These are phyloP conservation scores for Rhizopogon vesiculosus DNA, from an alignment of 768 basidiomycete genomes.

Conservation along the genomic window DNA sequence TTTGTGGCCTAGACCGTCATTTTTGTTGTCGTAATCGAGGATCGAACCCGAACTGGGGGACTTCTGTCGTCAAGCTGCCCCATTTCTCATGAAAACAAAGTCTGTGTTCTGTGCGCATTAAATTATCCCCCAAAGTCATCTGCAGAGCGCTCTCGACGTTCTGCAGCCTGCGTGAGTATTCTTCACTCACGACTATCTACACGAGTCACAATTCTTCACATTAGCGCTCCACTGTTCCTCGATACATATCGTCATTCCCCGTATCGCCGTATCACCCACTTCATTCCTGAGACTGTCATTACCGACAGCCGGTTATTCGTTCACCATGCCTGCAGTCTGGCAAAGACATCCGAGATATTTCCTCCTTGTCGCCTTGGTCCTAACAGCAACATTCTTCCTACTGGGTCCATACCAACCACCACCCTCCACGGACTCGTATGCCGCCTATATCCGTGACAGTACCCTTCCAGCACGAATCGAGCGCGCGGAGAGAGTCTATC, in stretches of 20 bases:
- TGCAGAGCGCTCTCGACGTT: too few species aligned
- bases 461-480: constrained; percentile 35
- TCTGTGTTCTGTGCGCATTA: not conserved
- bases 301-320: not conserved
- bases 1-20: not conserved
- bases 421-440: constrained; percentile 17
- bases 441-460: constrained; percentile 24
- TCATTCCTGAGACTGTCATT: constrained; percentile 6
- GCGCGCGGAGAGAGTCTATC: constrained; percentile 42
- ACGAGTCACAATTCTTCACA: not conserved
- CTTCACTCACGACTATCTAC: not conserved
- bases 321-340: constrained; percentile 27
- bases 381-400: constrained; percentile 44
- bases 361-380: constrained; percentile 35
- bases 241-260: constrained; percentile 10
- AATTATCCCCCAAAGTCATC: too few species aligned
- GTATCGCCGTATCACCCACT: constrained; percentile 1
- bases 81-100: not conserved
- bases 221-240: not conserved
- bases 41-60: not conserved
- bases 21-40: not conserved
- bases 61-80: not conserved
- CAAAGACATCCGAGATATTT: constrained; percentile 52
- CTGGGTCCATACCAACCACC: constrained; percentile 32
- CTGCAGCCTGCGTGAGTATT: not conserved